Base-by-base conservation (phyloP, 2,329 filamentous ascomycete species). In the Aureobasidium namibiae region DNA sequence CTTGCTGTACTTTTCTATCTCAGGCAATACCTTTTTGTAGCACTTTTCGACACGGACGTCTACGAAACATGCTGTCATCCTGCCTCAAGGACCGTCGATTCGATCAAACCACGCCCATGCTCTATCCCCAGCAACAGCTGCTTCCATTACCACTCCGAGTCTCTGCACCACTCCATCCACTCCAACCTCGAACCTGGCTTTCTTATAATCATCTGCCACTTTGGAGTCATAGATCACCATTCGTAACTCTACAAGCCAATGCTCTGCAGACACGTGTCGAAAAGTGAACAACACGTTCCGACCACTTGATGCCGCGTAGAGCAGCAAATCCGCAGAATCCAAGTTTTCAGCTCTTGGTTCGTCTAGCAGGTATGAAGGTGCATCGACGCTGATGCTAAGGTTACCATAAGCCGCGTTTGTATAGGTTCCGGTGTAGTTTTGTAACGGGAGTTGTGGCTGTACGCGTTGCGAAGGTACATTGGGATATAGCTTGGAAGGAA, bases 111-210 rank as follows among this genome's bases (percentile, higher is more conserved):
- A 59, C 5, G 50, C 49, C 61, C 61, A 63, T 18, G 41, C 61
- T 26, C 57, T 31, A 2, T 61, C 59, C 5, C 56, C 56, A 33
- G 49, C 36, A 16, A 63, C 56, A 6, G 50, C 41, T 36, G 34
- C 29, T 39, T 62, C 57, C 18, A 57, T 52, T 2, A 60, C 21
- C 13, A 62, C 56, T 7, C 50, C 41, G 13, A 62, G 34, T 23
- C 39, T 57, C 23, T 59, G 50, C 14, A 63, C 61, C 9, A 53
- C 33, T 2, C 62, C 62, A 45, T 63, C 59, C n/a, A 50, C 33
- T 14, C 62, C 61, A 36, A 64, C 36, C 23, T 59, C 50, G n/a
- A 62, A 63, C 31, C 31, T 60, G 4, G 56, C 62, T 36, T 60
- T 61, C 21, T 45, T 50, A 23, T 60, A 61, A 2, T 53, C 49